Conservation (phyloP, 768 basidiomycete genomes). For the Naganishia vaughanmartiniae region DNA sequence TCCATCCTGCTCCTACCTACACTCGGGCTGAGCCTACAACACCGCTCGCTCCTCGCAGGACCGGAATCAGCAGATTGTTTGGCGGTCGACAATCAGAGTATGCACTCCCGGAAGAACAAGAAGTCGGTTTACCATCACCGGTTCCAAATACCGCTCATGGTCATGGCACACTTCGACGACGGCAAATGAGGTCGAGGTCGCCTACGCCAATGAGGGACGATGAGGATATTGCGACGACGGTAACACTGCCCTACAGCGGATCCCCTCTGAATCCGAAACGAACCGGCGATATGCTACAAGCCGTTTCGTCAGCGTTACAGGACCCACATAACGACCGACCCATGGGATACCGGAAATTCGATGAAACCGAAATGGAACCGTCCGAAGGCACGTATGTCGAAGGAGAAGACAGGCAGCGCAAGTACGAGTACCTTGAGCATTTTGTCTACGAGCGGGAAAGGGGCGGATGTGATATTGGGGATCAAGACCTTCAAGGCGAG, state of each 20-base stretch:
- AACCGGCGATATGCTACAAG: slow-evolving; percentile 8
- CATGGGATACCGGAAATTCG: slow-evolving; percentile 6
- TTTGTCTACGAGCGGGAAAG: slow-evolving; percentile 24
- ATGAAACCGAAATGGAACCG: slow-evolving; percentile 20
- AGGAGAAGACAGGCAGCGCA: slow-evolving; percentile 1
- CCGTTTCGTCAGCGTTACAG: background rate
- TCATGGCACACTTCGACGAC: background rate
- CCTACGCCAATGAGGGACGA: slow-evolving; percentile 6
- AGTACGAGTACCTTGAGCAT: slow-evolving; percentile 17
- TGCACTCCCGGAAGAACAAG: slow-evolving; percentile 6
- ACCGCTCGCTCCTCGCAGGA: slow-evolving; percentile 4
- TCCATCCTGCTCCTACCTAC: slow-evolving; percentile 27
- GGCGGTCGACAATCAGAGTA: slow-evolving; percentile 9
- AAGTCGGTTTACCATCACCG: slow-evolving; percentile 4
- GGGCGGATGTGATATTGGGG: slow-evolving; percentile 26
- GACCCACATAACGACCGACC: background rate
- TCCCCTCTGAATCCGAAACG: slow-evolving; percentile 6
- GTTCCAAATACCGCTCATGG: background rate
- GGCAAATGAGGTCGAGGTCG: slow-evolving; percentile 23
- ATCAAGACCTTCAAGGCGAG: slow-evolving; percentile 12
- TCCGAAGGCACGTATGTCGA: slow-evolving; percentile 12
- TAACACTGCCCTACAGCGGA: background rate
- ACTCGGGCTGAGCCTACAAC: slow-evolving; percentile 1
- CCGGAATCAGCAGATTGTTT: background rate
- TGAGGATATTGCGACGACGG: background rate